A percentile compares a stretch with the other conserved stretches of the same genome.
phyloP scores from a whole-genome alignment of 352 stramenopile genomes.

The Phytophthora capsici region DNA sequence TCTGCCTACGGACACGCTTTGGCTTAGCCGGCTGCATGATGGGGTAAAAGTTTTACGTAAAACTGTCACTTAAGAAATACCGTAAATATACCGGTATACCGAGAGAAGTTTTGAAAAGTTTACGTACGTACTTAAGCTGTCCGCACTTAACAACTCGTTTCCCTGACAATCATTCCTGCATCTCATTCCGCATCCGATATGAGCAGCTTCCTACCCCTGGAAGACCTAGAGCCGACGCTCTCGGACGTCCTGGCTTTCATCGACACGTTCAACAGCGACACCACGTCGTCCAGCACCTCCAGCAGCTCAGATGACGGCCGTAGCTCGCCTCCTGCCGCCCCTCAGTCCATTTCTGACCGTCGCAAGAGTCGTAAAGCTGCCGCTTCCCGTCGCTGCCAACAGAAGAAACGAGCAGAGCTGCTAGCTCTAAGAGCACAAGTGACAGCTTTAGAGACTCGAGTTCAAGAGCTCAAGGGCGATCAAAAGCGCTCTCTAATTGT shows the following conservation, averaged over 20 bases:
- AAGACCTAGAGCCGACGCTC: slow-evolving; percentile 36
- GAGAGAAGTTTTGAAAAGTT: too few species aligned
- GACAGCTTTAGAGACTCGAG: slow-evolving; percentile 11
- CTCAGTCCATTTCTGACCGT: slow-evolving; percentile 2
- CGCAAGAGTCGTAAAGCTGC: slow-evolving; percentile 35
- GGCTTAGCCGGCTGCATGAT: slow-evolving; percentile 6
- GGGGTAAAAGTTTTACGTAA: too few species aligned
- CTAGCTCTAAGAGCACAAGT: slow-evolving; percentile 26
- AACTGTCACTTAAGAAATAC: too few species aligned
- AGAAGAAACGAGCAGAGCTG: slow-evolving; percentile 33
- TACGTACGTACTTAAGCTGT: too few species aligned
- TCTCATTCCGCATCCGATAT: slow-evolving; percentile 1
- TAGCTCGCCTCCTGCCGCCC: background rate
- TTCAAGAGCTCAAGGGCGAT: slow-evolving; percentile 11
- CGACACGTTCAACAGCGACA: slow-evolving; percentile 29
- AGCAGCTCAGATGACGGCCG: slow-evolving; percentile 16
- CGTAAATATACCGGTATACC: too few species aligned
- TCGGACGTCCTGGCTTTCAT: slow-evolving; percentile 35
- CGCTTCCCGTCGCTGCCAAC: slow-evolving; percentile 28
- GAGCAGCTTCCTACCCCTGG: slow-evolving; percentile 25
- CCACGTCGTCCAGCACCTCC: slow-evolving; percentile 3
- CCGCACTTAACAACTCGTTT: background rate
- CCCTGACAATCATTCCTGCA: slow-evolving; percentile 9
- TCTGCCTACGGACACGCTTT: slow-evolving; percentile 41
- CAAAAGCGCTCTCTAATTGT: background rate